Conservation (phyloP, 768 basidiomycete species). For the Leccinum disarticulatum region DNA sequence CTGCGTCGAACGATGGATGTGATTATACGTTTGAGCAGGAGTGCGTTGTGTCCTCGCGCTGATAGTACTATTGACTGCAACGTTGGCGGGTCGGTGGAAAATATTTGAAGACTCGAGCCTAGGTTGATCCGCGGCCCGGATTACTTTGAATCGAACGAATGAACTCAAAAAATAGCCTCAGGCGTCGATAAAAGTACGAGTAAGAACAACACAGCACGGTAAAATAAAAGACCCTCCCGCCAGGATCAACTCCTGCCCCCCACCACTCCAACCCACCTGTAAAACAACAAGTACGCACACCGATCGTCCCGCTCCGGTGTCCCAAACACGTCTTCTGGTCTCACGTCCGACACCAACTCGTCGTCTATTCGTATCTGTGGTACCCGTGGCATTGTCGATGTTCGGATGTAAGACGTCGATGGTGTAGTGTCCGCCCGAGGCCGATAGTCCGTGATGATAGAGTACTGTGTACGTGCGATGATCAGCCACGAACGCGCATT, state of each 20-base stretch:
- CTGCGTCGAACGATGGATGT: too few relatives aligned
- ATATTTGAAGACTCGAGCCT: too few relatives aligned
- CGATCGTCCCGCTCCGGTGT: conserved; percentile 52
- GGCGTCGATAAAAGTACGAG: too few relatives aligned
- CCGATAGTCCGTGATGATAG: conserved; percentile 91
- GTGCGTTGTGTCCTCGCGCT: too few relatives aligned
- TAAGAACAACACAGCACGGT: neutral
- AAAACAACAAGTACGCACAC: conserved; percentile 88
- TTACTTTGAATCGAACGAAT: neutral
- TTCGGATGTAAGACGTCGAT: conserved; percentile 83
- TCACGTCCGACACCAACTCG: conserved; percentile 77
- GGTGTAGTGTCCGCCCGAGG: conserved; percentile 94
- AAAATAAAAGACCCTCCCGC: neutral
- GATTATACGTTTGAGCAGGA: too few relatives aligned
- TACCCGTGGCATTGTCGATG: conserved; percentile 41
- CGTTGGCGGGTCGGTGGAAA: too few relatives aligned
- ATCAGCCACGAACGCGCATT: neutral
- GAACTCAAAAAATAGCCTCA: neutral
- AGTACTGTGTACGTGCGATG: conserved; percentile 49
- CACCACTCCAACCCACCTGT: conserved; percentile 53
- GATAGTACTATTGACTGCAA: too few relatives aligned
- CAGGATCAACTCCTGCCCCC: neutral
- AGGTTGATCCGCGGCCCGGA: too few relatives aligned
- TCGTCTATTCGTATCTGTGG: conserved; percentile 80
- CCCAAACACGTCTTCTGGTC: conserved; percentile 69